phyloP scores from a whole-genome alignment of 257 asterid species.

The Ocimum tenuiflorum region DNA sequence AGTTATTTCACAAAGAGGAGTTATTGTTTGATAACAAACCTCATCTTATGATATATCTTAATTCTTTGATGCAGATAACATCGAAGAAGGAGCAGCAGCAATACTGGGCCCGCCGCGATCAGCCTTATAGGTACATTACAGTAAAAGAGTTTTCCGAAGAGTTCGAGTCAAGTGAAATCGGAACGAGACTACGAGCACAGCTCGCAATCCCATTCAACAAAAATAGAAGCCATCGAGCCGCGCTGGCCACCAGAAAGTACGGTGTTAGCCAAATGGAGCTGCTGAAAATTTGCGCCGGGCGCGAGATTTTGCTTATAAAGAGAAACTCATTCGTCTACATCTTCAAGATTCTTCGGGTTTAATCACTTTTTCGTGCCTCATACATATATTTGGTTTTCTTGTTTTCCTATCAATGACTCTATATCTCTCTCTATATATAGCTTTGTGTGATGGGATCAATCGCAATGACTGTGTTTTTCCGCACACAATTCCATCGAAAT shows the following conservation, averaged over 20 bases:
- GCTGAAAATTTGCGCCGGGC: slow-evolving; percentile 46
- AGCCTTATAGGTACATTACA: slow-evolving; percentile 37
- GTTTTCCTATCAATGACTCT: no score
- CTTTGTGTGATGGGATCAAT: slow-evolving; percentile 32
- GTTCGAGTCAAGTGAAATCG: slow-evolving; percentile 30
- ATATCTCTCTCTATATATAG: slow-evolving; percentile 19
- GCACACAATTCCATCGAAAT: slow-evolving; percentile 45
- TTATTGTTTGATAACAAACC: no score
- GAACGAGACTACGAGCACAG: slow-evolving; percentile 36
- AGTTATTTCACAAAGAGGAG: no score
- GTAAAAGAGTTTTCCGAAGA: slow-evolving; percentile 29
- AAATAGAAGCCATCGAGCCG: slow-evolving; percentile 69
- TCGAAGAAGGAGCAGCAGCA: slow-evolving; percentile 47
- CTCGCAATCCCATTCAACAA: slow-evolving; percentile 51
- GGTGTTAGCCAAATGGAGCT: slow-evolving; percentile 49
- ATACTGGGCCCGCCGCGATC: slow-evolving; percentile 36
- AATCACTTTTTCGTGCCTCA: no score
- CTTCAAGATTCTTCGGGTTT: slow-evolving; percentile 49
- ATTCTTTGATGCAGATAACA: slow-evolving; percentile 36
- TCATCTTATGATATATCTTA: not conserved
- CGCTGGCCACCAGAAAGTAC: slow-evolving; percentile 47
- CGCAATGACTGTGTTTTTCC: slow-evolving; percentile 39
- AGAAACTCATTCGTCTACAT: slow-evolving; percentile 51
- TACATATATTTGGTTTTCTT: no score
- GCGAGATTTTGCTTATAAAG: slow-evolving; percentile 52